Conservation (phyloP, 1,284 basidiomycete genomes). For the Fomitopsis palustris region DNA sequence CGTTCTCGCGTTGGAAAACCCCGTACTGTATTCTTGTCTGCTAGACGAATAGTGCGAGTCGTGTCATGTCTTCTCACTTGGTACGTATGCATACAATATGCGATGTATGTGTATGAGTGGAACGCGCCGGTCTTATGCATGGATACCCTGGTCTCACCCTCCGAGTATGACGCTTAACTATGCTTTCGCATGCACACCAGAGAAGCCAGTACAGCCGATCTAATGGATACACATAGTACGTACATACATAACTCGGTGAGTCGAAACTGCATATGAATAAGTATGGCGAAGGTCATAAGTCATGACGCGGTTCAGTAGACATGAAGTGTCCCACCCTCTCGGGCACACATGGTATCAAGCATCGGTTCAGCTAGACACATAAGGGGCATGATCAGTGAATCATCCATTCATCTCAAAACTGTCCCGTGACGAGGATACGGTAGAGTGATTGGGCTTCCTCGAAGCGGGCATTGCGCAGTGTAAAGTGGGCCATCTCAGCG, state of each 20-base stretch:
- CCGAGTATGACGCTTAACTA: neutral
- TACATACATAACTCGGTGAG: conserved; percentile 1
- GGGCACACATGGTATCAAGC: neutral
- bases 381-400: neutral
- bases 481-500: conserved; percentile 72
- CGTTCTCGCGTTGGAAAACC: conserved; percentile 18
- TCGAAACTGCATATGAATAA: neutral
- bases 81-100: conserved; percentile 14
- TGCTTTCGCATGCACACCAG: too few species aligned
- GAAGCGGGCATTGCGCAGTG: conserved; percentile 62
- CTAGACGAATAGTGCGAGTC: conserved; percentile 21
- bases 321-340: neutral
- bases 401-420: conserved; percentile 27
- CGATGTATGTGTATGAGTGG: conserved; percentile 7
- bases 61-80: conserved; percentile 11
- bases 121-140: conserved; percentile 5
- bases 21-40: conserved; percentile 26
- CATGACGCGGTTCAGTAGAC: neutral
- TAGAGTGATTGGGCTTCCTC: conserved; percentile 74
- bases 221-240: conserved; percentile 1
- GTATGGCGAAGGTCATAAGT: neutral
- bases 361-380: neutral
- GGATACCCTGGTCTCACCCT: neutral
- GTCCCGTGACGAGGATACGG: conserved; percentile 45
- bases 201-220: neutral